A percentile compares a stretch with the other conserved stretches of the same genome.
These are phyloP conservation scores for Tolypocladium capitatum DNA, from an alignment of 2,329 filamentous ascomycete species.

Conservation along the genomic window DNA sequence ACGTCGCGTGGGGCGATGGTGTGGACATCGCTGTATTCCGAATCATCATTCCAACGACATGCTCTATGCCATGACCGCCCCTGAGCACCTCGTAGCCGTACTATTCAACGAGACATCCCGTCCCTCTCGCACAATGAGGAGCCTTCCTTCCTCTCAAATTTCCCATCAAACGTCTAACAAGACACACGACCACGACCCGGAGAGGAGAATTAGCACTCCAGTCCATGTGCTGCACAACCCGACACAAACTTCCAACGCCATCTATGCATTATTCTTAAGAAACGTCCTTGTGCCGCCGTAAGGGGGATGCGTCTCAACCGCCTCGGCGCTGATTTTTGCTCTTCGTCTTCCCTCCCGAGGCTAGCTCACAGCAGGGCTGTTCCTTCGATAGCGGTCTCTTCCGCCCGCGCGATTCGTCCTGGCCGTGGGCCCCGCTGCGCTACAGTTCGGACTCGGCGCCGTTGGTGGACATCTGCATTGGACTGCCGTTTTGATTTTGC, in stretches of 20 bases:
- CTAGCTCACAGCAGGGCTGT: not conserved
- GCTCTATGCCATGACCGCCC: not conserved
- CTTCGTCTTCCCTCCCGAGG: not conserved
- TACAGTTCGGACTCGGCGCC: constrained; percentile 44
- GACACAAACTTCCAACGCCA: constrained; percentile 14
- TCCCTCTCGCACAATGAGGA: not conserved
- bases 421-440: constrained; percentile 5
- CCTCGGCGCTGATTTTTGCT: not conserved
- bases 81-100: not conserved
- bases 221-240: not conserved
- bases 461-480: constrained; percentile 42
- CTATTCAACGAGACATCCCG: not conserved
- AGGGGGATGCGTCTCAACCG: not conserved
- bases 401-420: not conserved
- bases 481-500: constrained; percentile 39
- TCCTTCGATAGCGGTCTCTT: not conserved
- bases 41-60: not conserved
- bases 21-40: not conserved
- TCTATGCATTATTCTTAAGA: constrained; percentile 18
- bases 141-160: not conserved
- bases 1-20: too few species aligned
- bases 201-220: not conserved
- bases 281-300: not conserved
- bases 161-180: not conserved
- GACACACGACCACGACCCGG: not conserved